Conservation (phyloP, 2,329 filamentous ascomycete genomes). For the Penicillium sp. region DNA sequence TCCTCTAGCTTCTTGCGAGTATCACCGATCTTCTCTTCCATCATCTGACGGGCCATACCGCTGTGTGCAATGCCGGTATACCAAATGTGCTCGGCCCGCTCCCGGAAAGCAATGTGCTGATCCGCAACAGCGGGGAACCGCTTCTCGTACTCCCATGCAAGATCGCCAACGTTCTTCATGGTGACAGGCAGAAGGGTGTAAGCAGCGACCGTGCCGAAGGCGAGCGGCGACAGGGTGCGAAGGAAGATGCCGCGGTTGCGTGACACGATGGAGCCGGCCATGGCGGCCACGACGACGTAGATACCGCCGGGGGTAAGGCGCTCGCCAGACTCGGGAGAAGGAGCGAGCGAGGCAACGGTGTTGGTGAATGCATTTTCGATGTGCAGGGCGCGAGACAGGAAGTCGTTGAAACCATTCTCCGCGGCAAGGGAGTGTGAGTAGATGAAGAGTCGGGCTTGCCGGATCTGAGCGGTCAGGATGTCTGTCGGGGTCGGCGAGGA, state of each 20-base stretch:
- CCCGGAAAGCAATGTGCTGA: constrained; percentile 69
- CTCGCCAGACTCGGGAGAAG: constrained; percentile 80
- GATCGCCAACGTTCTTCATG: constrained; percentile 79
- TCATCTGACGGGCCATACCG: constrained; percentile 65
- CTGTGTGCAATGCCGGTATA: constrained; percentile 72
- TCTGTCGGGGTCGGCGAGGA: constrained; percentile 75
- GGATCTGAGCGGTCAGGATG: constrained; percentile 78
- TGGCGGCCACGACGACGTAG: constrained; percentile 89
- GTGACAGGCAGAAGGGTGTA: constrained; percentile 85
- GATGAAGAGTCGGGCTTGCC: constrained; percentile 73
- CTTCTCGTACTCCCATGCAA: constrained; percentile 92
- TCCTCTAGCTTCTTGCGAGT: constrained; percentile 75
- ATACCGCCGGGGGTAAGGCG: constrained; percentile 82
- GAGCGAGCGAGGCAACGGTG: constrained; percentile 84
- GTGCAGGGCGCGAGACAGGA: constrained; percentile 75
- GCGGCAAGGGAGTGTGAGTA: constrained; percentile 70
- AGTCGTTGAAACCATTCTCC: constrained; percentile 79
- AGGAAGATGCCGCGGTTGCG: constrained; percentile 84
- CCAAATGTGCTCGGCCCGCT: constrained; percentile 66
- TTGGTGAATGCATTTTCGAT: constrained; percentile 87
- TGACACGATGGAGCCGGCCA: constrained; percentile 89
- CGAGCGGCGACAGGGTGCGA: constrained; percentile 70
- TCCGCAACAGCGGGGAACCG: constrained; percentile 78
- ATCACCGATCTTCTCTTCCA: constrained; percentile 76
- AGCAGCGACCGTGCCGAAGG: constrained; percentile 76